A percentile compares a stretch with the other conserved stretches of the same genome.
phyloP scores from a whole-genome alignment of 306 rosid genomes.

The Cicer arietinum region DNA sequence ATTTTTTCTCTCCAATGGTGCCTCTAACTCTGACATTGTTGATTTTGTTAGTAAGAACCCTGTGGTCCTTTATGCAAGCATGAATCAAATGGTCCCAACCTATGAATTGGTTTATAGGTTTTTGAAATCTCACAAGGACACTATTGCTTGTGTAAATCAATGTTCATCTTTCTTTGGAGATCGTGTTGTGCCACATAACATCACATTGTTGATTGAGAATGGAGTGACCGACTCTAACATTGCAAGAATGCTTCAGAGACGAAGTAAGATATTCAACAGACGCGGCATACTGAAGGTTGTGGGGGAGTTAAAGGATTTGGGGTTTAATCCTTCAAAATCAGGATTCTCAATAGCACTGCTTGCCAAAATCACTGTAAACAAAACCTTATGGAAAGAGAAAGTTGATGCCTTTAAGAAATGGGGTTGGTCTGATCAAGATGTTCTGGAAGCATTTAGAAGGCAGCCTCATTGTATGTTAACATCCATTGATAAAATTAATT shows the following conservation, averaged over 20 bases:
- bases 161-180: not conserved
- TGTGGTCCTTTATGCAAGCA: not conserved
- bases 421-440: not conserved
- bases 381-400: not conserved
- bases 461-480: not conserved
- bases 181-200: not conserved
- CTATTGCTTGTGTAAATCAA: not conserved
- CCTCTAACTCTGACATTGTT: not conserved
- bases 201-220: no score
- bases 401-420: not conserved
- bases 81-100: not conserved
- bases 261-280: not conserved
- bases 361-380: not conserved
- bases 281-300: not conserved
- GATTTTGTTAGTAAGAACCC: not conserved
- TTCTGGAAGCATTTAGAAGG: not conserved
- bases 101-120: slow-evolving; percentile 1
- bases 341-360: not conserved
- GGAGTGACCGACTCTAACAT: not conserved
- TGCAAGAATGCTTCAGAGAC: not conserved
- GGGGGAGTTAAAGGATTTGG: not conserved
- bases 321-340: not conserved
- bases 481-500: not conserved
- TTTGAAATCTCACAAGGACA: not conserved
- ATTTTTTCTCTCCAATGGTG: not conserved